Evolutionary conservation across 805 yeast species (phyloP).

Genomic region (Hemisphaericaspora nanyangensis): DNA sequence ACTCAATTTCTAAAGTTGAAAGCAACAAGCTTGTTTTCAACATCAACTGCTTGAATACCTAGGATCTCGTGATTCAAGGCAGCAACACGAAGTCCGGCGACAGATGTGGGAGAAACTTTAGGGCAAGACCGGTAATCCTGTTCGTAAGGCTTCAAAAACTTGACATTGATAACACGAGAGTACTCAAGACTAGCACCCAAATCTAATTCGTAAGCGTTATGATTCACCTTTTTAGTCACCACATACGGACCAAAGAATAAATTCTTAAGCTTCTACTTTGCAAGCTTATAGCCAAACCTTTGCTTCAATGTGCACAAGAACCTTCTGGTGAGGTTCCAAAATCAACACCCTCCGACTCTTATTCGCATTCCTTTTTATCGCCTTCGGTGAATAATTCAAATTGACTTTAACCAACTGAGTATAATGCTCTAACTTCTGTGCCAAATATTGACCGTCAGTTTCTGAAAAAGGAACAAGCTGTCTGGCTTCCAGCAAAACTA

Average conservation of each 20-base stretch:
- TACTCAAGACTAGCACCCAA: neutral
- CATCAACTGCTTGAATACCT: neutral
- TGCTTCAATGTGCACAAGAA: neutral
- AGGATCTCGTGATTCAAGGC: neutral
- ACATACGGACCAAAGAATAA: neutral
- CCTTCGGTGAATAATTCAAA: neutral
- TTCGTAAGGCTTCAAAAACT: neutral
- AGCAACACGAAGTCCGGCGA: neutral
- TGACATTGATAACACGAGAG: neutral
- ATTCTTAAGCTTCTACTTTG: neutral
- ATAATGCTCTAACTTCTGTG: neutral
- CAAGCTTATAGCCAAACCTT: neutral
- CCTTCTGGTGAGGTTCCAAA: neutral
- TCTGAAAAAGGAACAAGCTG: neutral
- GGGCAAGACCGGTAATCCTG: neutral
- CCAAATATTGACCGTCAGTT: neutral
- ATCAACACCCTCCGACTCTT: neutral
- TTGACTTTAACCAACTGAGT: neutral
- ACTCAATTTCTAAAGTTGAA: neutral
- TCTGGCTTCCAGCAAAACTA: neutral
- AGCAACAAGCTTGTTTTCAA: neutral
- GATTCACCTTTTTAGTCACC: neutral
- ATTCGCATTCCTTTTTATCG: neutral
- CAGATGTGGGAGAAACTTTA: neutral
- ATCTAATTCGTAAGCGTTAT: constrained; percentile 1